Evolutionary conservation across 371 early-diverging fungal species (phyloP).

Genomic region (Mortierella sp.): DNA sequence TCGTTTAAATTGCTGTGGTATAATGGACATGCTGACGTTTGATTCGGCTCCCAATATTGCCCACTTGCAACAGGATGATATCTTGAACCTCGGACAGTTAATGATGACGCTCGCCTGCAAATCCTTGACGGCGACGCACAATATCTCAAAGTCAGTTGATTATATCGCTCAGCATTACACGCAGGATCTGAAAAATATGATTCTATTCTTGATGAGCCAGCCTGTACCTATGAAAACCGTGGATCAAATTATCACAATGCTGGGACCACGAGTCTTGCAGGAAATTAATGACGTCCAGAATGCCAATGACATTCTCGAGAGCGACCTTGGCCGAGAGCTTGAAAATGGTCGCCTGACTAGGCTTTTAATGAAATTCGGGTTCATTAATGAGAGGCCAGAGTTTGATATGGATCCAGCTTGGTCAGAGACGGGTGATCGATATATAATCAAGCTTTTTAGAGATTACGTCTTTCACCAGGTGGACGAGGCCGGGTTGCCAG

Average conservation of each 20-base stretch:
- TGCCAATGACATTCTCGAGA: constrained; percentile 85
- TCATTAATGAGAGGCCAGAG: constrained; percentile 96
- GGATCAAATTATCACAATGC: constrained; percentile 87
- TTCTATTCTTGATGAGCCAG: constrained; percentile 83
- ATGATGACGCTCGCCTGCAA: constrained; percentile 86
- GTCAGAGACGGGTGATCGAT: constrained; percentile 97
- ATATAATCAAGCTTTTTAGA: constrained; percentile 94
- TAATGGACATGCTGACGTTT: constrained; percentile 88
- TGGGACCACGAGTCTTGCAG: constrained; percentile 81
- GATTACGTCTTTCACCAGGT: constrained; percentile 98
- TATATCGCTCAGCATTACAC: constrained; percentile 81
- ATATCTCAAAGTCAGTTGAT: constrained; percentile 81
- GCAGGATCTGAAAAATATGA: constrained; percentile 83
- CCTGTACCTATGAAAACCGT: constrained; percentile 80
- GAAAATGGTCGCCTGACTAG: constrained; percentile 92
- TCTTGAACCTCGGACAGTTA: constrained; percentile 89
- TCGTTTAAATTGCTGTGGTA: constrained; percentile 85
- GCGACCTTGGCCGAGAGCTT: constrained; percentile 81
- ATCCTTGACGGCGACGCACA: constrained; percentile 74
- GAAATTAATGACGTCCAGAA: constrained; percentile 81
- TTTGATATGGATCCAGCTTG: constrained; percentile 92
- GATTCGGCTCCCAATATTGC: constrained; percentile 73
- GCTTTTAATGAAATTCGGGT: constrained; percentile 88
- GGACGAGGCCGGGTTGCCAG: constrained; percentile 87
- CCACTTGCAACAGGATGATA: constrained; percentile 86